Conservation (phyloP, 2,329 filamentous ascomycete species). For the Colletotrichum karsti region DNA sequence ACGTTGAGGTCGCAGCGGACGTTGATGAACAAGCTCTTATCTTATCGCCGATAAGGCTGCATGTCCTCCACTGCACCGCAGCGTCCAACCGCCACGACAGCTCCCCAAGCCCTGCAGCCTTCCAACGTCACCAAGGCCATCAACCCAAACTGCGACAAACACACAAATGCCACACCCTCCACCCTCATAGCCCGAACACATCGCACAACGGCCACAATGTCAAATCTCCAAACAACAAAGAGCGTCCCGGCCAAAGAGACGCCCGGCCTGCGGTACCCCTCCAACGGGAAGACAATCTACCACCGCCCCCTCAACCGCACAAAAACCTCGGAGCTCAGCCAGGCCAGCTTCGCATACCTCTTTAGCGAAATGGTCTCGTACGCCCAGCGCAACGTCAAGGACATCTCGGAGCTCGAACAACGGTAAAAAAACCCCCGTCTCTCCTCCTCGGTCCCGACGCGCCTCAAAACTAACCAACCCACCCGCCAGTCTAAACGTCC, state of each 20-base stretch:
- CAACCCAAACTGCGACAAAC: not conserved
- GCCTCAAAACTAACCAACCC: too few relatives aligned
- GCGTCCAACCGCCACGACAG: not conserved
- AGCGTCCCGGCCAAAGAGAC: slow-evolving; percentile 54
- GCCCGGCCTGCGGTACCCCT: slow-evolving; percentile 83
- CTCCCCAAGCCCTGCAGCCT: slow-evolving; percentile 1
- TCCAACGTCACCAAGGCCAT: slow-evolving; percentile 6
- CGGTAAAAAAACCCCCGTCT: slow-evolving; percentile 60
- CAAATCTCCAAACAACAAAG: slow-evolving; percentile 58
- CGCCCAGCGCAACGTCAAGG: slow-evolving; percentile 88
- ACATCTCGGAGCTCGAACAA: slow-evolving; percentile 93
- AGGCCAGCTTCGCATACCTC: slow-evolving; percentile 93
- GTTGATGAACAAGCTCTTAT: slow-evolving; percentile 10
- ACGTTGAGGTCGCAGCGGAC: too few relatives aligned
- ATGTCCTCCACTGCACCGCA: not conserved
- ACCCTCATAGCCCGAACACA: not conserved
- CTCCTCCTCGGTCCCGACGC: too few relatives aligned
- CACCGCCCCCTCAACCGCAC: slow-evolving; percentile 92
- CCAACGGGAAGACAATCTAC: slow-evolving; percentile 97
- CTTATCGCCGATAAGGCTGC: slow-evolving; percentile 28
- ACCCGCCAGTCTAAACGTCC: slow-evolving; percentile 88
- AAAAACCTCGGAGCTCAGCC: slow-evolving; percentile 87
- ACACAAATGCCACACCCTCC: not conserved
- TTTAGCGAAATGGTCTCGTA: slow-evolving; percentile 98
- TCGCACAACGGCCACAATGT: slow-evolving; percentile 47